phyloP scores from a whole-genome alignment of 805 yeast genomes.

The Cyberlindnera veronae region DNA sequence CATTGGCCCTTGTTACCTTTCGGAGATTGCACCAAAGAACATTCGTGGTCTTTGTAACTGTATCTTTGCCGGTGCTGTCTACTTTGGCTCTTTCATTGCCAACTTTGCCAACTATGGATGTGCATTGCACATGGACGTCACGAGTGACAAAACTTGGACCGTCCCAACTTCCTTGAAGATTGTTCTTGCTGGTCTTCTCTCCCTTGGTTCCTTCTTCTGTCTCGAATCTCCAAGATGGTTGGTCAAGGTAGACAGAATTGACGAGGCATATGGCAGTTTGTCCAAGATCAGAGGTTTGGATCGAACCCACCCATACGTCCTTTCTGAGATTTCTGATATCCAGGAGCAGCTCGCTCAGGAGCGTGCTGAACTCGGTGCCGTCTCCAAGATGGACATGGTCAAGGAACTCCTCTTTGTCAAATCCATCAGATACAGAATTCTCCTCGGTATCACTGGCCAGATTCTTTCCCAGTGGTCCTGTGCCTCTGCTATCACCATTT shows the following conservation, averaged over 20 bases:
- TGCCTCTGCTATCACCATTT: constrained; percentile 51
- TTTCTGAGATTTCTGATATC: constrained; percentile 48
- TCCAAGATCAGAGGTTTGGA: constrained; percentile 42
- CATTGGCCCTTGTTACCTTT: constrained; percentile 51
- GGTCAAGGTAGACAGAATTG: constrained; percentile 8
- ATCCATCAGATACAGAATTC: constrained; percentile 44
- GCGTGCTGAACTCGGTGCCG: constrained; percentile 23
- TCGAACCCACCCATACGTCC: constrained; percentile 45
- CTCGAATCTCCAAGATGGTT: constrained; percentile 15
- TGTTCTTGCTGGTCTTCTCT: constrained; percentile 38
- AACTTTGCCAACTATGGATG: constrained; percentile 51
- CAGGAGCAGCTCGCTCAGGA: constrained; percentile 40
- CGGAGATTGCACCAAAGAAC: constrained; percentile 50
- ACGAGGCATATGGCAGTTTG: constrained; percentile 28
- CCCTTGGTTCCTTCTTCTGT: constrained; percentile 8
- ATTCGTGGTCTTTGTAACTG: constrained; percentile 51
- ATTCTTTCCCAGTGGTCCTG: constrained; percentile 57
- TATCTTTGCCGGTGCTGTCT: constrained; percentile 55
- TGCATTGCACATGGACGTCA: constrained; percentile 38
- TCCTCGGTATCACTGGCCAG: constrained; percentile 41
- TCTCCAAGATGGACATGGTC: constrained; percentile 25
- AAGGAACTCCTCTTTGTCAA: constrained; percentile 35
- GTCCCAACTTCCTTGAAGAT: constrained; percentile 47
- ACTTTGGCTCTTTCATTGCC: constrained; percentile 48
- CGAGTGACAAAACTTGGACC: constrained; percentile 45